A percentile compares a stretch with the other conserved stretches of the same genome.
Conservation (phyloP, 768 basidiomycete species). For the Dentipellis sp. region DNA sequence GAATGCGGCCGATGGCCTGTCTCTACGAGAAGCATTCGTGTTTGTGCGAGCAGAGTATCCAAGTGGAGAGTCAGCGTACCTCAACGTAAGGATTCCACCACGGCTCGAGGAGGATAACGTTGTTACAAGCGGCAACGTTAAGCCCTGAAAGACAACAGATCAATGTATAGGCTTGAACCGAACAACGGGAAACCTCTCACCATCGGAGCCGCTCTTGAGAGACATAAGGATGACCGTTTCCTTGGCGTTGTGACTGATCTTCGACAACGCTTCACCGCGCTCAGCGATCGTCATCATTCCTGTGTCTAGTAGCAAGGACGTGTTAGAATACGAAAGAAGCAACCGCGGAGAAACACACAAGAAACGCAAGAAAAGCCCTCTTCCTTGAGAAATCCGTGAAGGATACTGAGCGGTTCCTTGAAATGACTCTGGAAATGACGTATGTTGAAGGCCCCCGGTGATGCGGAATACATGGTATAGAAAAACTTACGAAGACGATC, state of each 20-base stretch:
- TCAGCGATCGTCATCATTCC: background rate
- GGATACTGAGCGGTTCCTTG: background rate
- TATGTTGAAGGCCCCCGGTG: background rate
- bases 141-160: conserved; percentile 2
- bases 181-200: background rate
- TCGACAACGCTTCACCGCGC: background rate
- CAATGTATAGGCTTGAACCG: background rate
- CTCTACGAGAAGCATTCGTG: background rate
- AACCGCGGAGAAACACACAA: too few species aligned
- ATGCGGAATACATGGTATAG: too few species aligned
- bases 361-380: background rate
- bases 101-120: conserved; percentile 10
- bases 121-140: conserved; percentile 10
- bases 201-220: conserved; percentile 2
- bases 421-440: background rate
- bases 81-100: conserved; percentile 14
- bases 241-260: background rate
- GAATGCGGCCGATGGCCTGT: conserved; percentile 23
- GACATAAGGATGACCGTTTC: conserved; percentile 9
- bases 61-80: background rate
- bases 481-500: conserved; percentile 4
- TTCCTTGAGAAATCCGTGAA: background rate
- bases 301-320: conserved; percentile 1
- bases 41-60: too few species aligned
- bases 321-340: too few species aligned